Conservation (phyloP, 2,329 filamentous ascomycete species). For the Metarhizium brunneum region DNA sequence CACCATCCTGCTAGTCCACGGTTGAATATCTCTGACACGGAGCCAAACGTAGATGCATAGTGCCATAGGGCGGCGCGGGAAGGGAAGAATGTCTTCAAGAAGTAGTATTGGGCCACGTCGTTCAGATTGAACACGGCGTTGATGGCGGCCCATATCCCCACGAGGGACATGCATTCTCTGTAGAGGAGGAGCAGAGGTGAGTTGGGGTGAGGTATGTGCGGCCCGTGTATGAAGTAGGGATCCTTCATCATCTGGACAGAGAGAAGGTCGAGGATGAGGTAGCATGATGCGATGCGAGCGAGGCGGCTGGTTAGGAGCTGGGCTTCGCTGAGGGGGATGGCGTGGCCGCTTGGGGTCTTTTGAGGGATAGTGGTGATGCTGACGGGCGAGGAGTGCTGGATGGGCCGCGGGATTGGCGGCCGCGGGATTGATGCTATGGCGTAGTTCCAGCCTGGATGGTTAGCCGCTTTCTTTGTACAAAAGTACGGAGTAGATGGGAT, state of each 20-base stretch:
- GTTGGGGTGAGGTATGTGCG: conserved; percentile 32
- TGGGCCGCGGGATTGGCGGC: conserved; percentile 27
- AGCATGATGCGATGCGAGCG: conserved; percentile 41
- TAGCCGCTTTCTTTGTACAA: neutral
- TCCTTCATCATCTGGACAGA: conserved; percentile 65
- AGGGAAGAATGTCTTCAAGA: conserved; percentile 43
- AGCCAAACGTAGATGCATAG: conserved; percentile 47
- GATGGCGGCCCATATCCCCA: conserved; percentile 51
- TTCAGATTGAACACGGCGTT: conserved; percentile 49
- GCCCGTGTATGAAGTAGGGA: conserved; percentile 61
- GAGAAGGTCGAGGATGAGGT: conserved; percentile 60
- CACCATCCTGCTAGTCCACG: conserved; percentile 73
- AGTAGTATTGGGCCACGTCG: conserved; percentile 45
- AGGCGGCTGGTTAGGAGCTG: conserved; percentile 38
- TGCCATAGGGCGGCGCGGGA: conserved; percentile 41
- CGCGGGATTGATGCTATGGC: conserved; percentile 41
- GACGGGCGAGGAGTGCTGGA: conserved; percentile 26
- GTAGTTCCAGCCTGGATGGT: conserved; percentile 45
- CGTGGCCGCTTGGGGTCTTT: conserved; percentile 35
- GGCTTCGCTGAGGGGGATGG: conserved; percentile 29
- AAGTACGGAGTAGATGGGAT: too few relatives aligned
- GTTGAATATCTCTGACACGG: conserved; percentile 46
- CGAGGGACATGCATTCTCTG: conserved; percentile 46
- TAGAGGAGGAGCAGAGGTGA: conserved; percentile 39
- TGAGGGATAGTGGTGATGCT: conserved; percentile 32